phyloP scores from a whole-genome alignment of 2,329 filamentous ascomycete species.

The Aspergillus pseudoterreus region DNA sequence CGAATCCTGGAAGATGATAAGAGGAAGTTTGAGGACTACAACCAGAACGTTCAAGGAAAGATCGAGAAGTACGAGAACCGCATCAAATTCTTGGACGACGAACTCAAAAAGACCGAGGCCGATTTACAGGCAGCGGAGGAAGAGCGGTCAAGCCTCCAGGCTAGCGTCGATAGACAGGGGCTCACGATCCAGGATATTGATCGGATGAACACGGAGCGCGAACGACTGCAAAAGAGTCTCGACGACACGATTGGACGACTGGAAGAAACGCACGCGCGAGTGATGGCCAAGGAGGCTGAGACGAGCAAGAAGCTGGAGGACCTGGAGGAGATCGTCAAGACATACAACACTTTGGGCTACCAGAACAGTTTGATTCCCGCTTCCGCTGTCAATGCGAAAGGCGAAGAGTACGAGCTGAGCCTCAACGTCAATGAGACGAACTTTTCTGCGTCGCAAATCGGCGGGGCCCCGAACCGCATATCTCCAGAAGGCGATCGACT shows the following conservation, averaged over 20 bases:
- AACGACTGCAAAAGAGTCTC: slow-evolving; percentile 84
- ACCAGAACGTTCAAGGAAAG: slow-evolving; percentile 74
- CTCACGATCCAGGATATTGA: slow-evolving; percentile 98
- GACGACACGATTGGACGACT: slow-evolving; percentile 71
- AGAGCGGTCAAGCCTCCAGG: slow-evolving; percentile 75
- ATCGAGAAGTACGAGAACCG: slow-evolving; percentile 84
- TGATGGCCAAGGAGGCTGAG: slow-evolving; percentile 83
- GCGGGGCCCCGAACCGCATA: slow-evolving; percentile 47
- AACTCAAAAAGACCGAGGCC: slow-evolving; percentile 71
- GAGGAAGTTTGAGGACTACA: slow-evolving; percentile 93
- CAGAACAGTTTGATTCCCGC: slow-evolving; percentile 86
- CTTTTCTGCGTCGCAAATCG: slow-evolving; percentile 63
- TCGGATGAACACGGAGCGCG: slow-evolving; percentile 93
- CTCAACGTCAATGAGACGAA: slow-evolving; percentile 79
- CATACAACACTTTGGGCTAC: slow-evolving; percentile 91
- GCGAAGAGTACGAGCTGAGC: slow-evolving; percentile 76
- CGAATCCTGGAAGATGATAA: slow-evolving; percentile 93
- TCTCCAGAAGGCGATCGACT: slow-evolving; percentile 66
- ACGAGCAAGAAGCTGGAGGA: slow-evolving; percentile 83
- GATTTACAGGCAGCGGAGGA: slow-evolving; percentile 78
- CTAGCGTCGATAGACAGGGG: slow-evolving; percentile 84
- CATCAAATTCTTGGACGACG: slow-evolving; percentile 77
- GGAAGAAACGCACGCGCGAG: slow-evolving; percentile 79
- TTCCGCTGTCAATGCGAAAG: slow-evolving; percentile 80
- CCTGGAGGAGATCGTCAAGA: slow-evolving; percentile 83